A percentile compares a stretch with the other conserved stretches of the same genome.
Evolutionary conservation across 345 rosid species (phyloP).

Genomic region (Clausena lansium): DNA sequence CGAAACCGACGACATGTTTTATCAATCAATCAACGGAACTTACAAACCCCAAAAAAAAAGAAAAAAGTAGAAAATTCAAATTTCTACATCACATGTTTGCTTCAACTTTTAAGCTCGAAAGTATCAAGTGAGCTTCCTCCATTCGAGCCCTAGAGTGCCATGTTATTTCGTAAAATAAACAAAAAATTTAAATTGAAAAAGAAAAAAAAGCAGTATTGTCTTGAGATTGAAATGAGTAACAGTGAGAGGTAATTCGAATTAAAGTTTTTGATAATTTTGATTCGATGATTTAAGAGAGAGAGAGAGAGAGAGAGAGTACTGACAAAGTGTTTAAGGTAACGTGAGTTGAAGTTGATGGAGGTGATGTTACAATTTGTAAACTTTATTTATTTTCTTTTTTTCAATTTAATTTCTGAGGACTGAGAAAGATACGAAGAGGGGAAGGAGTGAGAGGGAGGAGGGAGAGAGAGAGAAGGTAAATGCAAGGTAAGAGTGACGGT

Average conservation of each 20-base stretch:
- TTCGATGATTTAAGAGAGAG: not conserved
- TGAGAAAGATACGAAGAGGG: not conserved
- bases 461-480: not conserved
- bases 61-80: not conserved
- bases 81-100: not conserved
- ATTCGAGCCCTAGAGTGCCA: constrained; percentile 8
- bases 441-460: not conserved
- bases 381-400: not conserved
- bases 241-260: too few species aligned
- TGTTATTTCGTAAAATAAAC: not conserved
- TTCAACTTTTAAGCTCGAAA: not conserved
- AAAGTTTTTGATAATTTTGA: not conserved
- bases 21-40: constrained; percentile 3
- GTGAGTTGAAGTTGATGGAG: not conserved
- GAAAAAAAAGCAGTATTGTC: too few species aligned
- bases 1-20: constrained; percentile 71
- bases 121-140: not conserved
- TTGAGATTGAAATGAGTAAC: not conserved
- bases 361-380: not conserved
- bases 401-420: not conserved
- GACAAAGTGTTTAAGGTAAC: not conserved
- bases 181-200: not conserved
- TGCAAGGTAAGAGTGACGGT: not conserved
- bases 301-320: not conserved
- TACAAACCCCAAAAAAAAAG: not conserved